phyloP scores from a whole-genome alignment of 495 filamentous ascomycete genomes.

The Penicillium subrubescens region DNA sequence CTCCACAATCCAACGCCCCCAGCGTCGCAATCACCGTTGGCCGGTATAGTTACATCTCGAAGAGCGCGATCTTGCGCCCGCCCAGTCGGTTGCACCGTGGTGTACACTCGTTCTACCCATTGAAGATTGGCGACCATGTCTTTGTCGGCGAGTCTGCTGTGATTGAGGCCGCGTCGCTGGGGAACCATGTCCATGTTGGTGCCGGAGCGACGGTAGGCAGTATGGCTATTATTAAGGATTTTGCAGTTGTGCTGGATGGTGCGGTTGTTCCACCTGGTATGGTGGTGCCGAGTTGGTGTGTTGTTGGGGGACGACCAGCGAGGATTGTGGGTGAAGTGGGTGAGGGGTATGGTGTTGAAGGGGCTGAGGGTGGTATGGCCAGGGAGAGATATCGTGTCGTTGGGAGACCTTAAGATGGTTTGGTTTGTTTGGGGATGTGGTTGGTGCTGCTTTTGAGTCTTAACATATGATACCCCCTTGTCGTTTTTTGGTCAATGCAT shows the following conservation, averaged over 20 bases:
- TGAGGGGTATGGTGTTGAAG: conserved; percentile 70
- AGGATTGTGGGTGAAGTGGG: conserved; percentile 83
- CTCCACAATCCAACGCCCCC: conserved; percentile 30
- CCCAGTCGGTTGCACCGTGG: conserved; percentile 68
- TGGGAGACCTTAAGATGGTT: conserved; percentile 31
- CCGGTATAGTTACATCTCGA: conserved; percentile 81
- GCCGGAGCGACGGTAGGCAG: conserved; percentile 72
- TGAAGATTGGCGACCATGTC: conserved; percentile 91
- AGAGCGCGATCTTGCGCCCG: conserved; percentile 71
- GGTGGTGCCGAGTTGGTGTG: conserved; percentile 85
- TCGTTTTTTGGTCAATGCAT: neutral
- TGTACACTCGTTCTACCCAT: conserved; percentile 69
- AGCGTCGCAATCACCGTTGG: conserved; percentile 75
- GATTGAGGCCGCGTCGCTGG: conserved; percentile 76
- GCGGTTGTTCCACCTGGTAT: conserved; percentile 81
- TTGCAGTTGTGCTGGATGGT: conserved; percentile 78
- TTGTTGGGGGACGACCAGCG: conserved; percentile 82
- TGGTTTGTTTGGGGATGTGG: conserved; percentile 10
- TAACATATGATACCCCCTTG: conserved; percentile 30
- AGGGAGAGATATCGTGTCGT: conserved; percentile 51
- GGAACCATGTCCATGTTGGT: conserved; percentile 82
- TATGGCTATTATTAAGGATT: conserved; percentile 89
- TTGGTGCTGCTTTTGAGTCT: conserved; percentile 12
- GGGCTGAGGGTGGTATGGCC: conserved; percentile 48
- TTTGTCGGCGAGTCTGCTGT: conserved; percentile 76